Evolutionary conservation across 306 rosid genomes (phyloP).

Genomic region (Clitoria ternatea): DNA sequence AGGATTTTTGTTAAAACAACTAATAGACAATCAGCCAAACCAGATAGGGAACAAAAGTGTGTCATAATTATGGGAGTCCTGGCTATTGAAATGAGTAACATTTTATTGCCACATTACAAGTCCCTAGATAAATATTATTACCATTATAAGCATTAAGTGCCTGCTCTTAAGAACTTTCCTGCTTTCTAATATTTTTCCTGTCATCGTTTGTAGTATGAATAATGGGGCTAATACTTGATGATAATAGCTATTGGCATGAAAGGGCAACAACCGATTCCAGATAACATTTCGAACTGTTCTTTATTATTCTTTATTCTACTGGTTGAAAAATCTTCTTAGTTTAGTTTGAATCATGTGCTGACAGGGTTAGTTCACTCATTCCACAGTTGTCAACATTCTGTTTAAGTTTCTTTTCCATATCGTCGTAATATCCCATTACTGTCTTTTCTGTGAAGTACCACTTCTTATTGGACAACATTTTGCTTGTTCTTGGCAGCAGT

Average conservation of each 20-base stretch:
- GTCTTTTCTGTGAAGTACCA: neutral
- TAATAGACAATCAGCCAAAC: conserved; percentile 7
- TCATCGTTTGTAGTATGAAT: neutral
- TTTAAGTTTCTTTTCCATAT: conserved; percentile 4
- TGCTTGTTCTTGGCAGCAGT: neutral
- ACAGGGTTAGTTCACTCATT: neutral
- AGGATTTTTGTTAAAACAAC: conserved; percentile 8
- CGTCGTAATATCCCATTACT: neutral
- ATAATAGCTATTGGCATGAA: neutral
- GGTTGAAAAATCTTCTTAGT: neutral
- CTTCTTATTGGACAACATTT: neutral
- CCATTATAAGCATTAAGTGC: neutral
- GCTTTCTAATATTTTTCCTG: neutral
- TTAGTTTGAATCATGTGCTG: neutral
- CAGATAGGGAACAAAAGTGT: neutral
- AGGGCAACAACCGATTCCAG: neutral
- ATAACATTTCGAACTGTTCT: neutral
- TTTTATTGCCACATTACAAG: neutral
- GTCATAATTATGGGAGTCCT: neutral
- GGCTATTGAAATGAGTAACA: conserved; percentile 13
- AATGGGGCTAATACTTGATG: neutral
- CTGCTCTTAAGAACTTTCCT: neutral
- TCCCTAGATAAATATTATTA: neutral
- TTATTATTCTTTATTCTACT: neutral
- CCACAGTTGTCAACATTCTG: neutral